phyloP scores from a whole-genome alignment of 305 asterid species.

The Fraxinus dipetala region DNA sequence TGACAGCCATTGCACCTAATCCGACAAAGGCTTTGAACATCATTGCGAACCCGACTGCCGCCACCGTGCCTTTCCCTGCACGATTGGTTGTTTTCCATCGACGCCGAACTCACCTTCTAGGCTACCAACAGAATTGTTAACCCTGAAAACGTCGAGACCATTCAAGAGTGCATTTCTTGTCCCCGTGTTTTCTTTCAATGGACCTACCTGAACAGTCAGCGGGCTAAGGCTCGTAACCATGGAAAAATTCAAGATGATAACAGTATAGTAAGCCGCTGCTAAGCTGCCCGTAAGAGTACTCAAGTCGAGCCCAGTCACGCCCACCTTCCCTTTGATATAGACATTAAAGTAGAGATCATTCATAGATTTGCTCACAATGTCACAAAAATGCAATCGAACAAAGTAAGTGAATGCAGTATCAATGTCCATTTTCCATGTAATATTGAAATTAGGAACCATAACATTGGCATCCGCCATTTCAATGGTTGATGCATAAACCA shows the following conservation, averaged over 20 bases:
- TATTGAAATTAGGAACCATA: conserved; percentile 55
- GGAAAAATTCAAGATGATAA: conserved; percentile 60
- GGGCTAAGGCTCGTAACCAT: conserved; percentile 49
- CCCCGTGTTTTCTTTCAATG: conserved; percentile 52
- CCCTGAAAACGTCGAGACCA: conserved; percentile 71
- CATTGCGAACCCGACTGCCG: conserved; percentile 82
- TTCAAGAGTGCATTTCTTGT: conserved; percentile 70
- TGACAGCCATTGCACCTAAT: conserved; percentile 82
- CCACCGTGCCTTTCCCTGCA: conserved; percentile 51
- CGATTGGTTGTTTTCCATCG: conserved; percentile 38
- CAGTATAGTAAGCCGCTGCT: conserved; percentile 63
- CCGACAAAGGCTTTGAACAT: conserved; percentile 88
- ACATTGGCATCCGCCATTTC: conserved; percentile 70
- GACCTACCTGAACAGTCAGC: conserved; percentile 65
- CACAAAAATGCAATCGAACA: conserved; percentile 76
- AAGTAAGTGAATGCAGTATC: conserved; percentile 60
- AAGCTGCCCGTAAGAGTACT: conserved; percentile 51
- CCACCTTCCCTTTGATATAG: conserved; percentile 61
- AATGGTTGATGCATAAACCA: conserved; percentile 69
- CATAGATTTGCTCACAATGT: conserved; percentile 68
- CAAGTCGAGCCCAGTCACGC: conserved; percentile 61
- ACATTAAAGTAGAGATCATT: conserved; percentile 85
- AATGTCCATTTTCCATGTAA: conserved; percentile 61
- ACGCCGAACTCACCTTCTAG: conserved; percentile 69
- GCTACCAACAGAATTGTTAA: conserved; percentile 79